These are phyloP conservation scores for Quercus glauca DNA, from an alignment of 306 rosid genomes.

Conservation along the genomic window DNA sequence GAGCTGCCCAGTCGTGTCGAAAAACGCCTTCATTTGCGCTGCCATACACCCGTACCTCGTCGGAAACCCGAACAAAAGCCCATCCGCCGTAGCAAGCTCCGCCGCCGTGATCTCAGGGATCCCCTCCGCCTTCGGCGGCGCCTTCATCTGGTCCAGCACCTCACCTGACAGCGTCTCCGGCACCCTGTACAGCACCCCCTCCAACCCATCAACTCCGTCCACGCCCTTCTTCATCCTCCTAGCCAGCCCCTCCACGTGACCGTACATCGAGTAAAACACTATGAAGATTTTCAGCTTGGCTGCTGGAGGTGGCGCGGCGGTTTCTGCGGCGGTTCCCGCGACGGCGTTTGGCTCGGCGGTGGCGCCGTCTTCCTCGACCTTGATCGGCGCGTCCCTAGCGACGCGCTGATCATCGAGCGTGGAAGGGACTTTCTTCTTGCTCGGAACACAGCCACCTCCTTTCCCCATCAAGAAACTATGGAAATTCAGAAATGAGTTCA, in stretches of 20 bases:
- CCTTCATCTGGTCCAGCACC: conserved; percentile 65
- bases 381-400: conserved; percentile 32
- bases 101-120: conserved; percentile 67
- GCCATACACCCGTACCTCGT: conserved; percentile 95
- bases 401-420: conserved; percentile 20
- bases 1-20: conserved; percentile 77
- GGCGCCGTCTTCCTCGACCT: conserved; percentile 13
- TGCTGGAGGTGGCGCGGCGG: neutral
- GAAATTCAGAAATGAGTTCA: neutral
- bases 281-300: conserved; percentile 62
- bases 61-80: conserved; percentile 81
- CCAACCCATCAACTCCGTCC: conserved; percentile 71
- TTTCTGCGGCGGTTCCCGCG: neutral
- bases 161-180: conserved; percentile 73
- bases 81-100: conserved; percentile 67
- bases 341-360: conserved; percentile 7
- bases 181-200: conserved; percentile 76
- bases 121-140: conserved; percentile 57
- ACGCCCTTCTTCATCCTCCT: conserved; percentile 80
- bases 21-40: conserved; percentile 95
- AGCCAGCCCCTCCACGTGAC: conserved; percentile 85
- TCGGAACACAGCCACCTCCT: conserved; percentile 92
- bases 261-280: conserved; percentile 92
- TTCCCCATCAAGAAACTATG: conserved; percentile 60
- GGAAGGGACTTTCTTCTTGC: conserved; percentile 68